Evolutionary conservation across 2,329 filamentous ascomycete genomes (phyloP).

Genomic region (Paecilomyces dactylethromorphus): DNA sequence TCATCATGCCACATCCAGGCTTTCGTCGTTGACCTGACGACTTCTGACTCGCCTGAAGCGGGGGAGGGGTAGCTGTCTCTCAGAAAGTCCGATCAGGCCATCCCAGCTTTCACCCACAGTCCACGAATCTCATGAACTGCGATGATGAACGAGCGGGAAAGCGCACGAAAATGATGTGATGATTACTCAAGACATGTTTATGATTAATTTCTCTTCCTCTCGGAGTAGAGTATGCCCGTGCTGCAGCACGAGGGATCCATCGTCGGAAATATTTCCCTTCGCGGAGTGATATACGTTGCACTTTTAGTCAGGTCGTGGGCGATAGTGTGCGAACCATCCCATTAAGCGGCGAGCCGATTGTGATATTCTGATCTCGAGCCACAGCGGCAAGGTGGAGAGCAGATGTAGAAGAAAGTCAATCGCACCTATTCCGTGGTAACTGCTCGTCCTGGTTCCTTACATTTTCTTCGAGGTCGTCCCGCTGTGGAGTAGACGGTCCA

Average conservation of each 20-base stretch:
- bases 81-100: neutral
- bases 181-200: neutral
- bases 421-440: neutral
- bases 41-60: neutral
- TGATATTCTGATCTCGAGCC: neutral
- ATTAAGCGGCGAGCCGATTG: too few relatives aligned
- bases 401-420: neutral
- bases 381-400: neutral
- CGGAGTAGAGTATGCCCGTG: neutral
- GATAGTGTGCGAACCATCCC: neutral
- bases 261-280: neutral
- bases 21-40: neutral
- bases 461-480: neutral
- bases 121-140: neutral
- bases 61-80: neutral
- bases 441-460: neutral
- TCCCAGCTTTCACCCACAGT: neutral
- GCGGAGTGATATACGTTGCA: neutral
- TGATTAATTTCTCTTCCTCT: neutral
- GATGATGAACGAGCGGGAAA: neutral
- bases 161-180: neutral
- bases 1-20: neutral
- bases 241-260: neutral
- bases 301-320: neutral
- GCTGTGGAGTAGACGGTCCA: neutral